Percentiles rank a stretch among this genome's conserved stretches.
Conservation (phyloP, 495 filamentous ascomycete species). For the Neurospora sp. region DNA sequence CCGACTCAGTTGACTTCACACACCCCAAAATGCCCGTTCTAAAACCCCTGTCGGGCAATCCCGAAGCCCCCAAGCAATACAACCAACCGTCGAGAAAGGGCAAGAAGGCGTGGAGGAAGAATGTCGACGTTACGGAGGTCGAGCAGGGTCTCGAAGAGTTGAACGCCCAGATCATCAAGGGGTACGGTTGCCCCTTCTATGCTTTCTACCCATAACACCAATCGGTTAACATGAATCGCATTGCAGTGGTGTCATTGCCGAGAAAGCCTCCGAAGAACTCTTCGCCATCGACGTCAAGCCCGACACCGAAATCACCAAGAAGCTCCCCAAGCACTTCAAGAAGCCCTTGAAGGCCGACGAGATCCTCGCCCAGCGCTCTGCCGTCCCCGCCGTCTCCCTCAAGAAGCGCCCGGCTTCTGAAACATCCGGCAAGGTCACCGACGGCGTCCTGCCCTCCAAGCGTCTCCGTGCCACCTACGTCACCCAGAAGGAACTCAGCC, state of each 20-base stretch:
- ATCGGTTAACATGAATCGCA: constrained; percentile 12
- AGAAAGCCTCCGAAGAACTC: constrained; percentile 65
- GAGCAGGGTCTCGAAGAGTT: constrained; percentile 71
- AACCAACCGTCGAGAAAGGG: constrained; percentile 91
- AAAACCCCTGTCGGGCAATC: constrained; percentile 20
- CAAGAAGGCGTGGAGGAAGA: constrained; percentile 97
- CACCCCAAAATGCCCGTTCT: constrained; percentile 18
- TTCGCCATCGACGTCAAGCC: constrained; percentile 69
- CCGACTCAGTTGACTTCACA: not conserved
- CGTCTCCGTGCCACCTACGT: constrained; percentile 65
- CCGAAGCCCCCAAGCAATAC: constrained; percentile 39
- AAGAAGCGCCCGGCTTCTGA: constrained; percentile 56
- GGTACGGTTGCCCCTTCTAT: constrained; percentile 41
- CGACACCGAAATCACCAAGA: constrained; percentile 25
- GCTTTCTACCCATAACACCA: not conserved
- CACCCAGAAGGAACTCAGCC: constrained; percentile 65
- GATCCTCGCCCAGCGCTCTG: constrained; percentile 77
- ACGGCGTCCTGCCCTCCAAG: constrained; percentile 66
- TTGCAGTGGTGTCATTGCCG: constrained; percentile 67
- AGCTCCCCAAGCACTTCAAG: constrained; percentile 47
- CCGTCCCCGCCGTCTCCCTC: constrained; percentile 62
- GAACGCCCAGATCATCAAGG: constrained; percentile 80
- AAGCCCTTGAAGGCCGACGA: constrained; percentile 81
- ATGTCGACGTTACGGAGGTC: constrained; percentile 84
- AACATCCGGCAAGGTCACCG: constrained; percentile 28